A percentile compares a stretch with the other conserved stretches of the same genome.
Conservation (phyloP, 768 basidiomycete genomes). For the Kwoniella pini region DNA sequence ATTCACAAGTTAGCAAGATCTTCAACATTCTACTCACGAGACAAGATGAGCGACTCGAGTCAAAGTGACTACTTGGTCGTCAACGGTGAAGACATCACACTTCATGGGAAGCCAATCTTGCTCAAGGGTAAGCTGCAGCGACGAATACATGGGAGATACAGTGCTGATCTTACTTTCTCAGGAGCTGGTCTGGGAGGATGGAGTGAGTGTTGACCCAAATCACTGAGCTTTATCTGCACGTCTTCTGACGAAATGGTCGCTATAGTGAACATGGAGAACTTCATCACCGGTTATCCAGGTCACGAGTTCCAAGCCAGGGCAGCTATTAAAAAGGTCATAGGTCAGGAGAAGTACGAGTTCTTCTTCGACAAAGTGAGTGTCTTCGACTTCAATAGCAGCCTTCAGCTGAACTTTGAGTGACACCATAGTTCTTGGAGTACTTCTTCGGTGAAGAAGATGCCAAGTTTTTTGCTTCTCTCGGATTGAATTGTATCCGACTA, state of each 20-base stretch:
- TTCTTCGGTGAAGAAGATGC: conserved; percentile 79
- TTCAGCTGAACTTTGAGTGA: background rate
- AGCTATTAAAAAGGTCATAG: conserved; percentile 67
- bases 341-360: conserved; percentile 65
- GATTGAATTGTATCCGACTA: conserved; percentile 72
- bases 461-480: conserved; percentile 72
- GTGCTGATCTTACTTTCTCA: conserved; percentile 27
- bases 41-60: background rate
- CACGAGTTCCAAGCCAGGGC: conserved; percentile 74
- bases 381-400: background rate
- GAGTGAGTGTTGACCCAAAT: conserved; percentile 54
- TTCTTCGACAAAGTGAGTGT: conserved; percentile 76
- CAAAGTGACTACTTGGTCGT: conserved; percentile 14
- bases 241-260: background rate
- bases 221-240: background rate
- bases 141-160: conserved; percentile 45
- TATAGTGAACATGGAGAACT: conserved; percentile 66
- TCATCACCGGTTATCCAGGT: conserved; percentile 67
- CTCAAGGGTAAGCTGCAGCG: conserved; percentile 25
- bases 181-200: conserved; percentile 81
- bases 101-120: conserved; percentile 24
- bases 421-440: conserved; percentile 70
- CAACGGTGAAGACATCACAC: conserved; percentile 20
- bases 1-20: too few species aligned
- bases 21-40: too few species aligned